These are phyloP conservation scores for Luffa acutangula DNA, from an alignment of 306 rosid genomes.

Conservation along the genomic window DNA sequence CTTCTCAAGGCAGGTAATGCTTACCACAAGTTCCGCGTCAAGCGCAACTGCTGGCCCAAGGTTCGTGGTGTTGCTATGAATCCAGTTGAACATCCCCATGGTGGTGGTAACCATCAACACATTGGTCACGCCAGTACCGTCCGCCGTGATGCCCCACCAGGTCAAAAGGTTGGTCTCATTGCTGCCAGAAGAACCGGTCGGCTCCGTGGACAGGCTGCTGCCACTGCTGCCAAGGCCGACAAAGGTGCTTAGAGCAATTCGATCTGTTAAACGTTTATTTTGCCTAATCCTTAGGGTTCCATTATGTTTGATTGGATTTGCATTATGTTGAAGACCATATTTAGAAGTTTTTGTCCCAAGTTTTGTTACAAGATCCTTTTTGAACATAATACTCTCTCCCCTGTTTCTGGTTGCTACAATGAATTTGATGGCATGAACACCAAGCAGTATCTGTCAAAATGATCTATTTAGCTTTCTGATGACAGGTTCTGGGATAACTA, in stretches of 20 bases:
- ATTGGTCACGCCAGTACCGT: constrained; percentile 18
- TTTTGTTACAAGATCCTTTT: constrained; percentile 6
- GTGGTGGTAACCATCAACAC: constrained; percentile 19
- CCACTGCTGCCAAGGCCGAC: constrained; percentile 10
- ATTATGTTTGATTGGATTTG: background rate
- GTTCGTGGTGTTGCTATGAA: constrained; percentile 19
- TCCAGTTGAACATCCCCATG: constrained; percentile 17
- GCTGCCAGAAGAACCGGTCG: constrained; percentile 19
- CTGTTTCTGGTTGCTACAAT: background rate
- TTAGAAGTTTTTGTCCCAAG: constrained; percentile 4
- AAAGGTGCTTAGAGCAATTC: constrained; percentile 1
- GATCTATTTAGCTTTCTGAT: background rate
- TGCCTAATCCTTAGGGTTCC: background rate
- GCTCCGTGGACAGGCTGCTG: constrained; percentile 19
- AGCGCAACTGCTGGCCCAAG: constrained; percentile 17
- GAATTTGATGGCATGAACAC: background rate
- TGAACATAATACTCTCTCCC: background rate
- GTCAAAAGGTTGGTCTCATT: constrained; percentile 20
- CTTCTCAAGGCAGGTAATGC: constrained; percentile 18
- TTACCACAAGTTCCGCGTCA: constrained; percentile 11
- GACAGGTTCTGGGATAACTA: background rate
- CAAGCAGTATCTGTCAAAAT: background rate
- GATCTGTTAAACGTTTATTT: background rate
- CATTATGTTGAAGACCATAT: constrained; percentile 1
- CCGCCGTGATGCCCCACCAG: constrained; percentile 17